phyloP scores from a whole-genome alignment of 257 asterid genomes.

The Thymus mandschuricus region DNA sequence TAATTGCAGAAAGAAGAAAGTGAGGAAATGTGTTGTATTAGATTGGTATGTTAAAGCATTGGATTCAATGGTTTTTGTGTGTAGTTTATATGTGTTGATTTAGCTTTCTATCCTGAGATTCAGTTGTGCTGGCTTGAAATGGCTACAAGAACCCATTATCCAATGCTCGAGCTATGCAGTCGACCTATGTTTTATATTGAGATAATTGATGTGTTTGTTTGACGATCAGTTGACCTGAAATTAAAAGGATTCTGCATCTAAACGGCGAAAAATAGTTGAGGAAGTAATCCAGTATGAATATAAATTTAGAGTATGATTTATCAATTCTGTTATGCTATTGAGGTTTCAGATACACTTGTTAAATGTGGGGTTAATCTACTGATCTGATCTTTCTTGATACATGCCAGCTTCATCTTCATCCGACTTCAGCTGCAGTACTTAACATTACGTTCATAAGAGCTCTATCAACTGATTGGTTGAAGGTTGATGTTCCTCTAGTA shows the following conservation, averaged over 20 bases:
- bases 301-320: neutral
- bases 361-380: conserved; percentile 29
- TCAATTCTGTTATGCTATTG: neutral
- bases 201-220: conserved; percentile 10
- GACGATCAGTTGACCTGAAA: neutral
- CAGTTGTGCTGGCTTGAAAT: neutral
- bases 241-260: neutral
- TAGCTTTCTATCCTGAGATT: neutral
- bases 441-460: conserved; percentile 93
- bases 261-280: neutral
- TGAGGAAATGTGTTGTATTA: neutral
- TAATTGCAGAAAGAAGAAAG: conserved; percentile 5
- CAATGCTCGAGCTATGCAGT: neutral
- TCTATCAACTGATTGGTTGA: conserved; percentile 61
- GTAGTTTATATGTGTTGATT: neutral
- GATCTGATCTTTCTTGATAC: conserved; percentile 41
- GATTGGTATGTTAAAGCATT: neutral
- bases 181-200: neutral
- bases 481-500: conserved; percentile 82
- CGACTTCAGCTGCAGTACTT: conserved; percentile 79
- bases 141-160: neutral
- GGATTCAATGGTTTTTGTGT: conserved; percentile 1
- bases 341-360: conserved; percentile 1
- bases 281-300: neutral
- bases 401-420: conserved; percentile 83